These are phyloP conservation scores for Penicillium macrosclerotiorum DNA, from an alignment of 495 filamentous ascomycete species.

Conservation along the genomic window DNA sequence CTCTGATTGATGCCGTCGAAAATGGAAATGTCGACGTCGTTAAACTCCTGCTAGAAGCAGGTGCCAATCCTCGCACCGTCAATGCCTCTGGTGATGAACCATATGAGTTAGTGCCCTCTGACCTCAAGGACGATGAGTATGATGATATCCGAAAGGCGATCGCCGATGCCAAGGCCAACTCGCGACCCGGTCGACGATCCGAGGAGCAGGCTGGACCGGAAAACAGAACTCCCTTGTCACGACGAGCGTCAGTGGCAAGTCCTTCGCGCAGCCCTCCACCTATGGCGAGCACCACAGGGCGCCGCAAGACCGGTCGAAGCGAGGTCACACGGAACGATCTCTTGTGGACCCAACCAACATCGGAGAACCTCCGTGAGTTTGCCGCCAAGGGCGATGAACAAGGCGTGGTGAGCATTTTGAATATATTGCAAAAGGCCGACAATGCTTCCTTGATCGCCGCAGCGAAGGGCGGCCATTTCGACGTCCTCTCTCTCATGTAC, in stretches of 20 bases:
- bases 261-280: conserved; percentile 53
- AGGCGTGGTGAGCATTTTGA: conserved; percentile 75
- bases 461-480: conserved; percentile 86
- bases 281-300: conserved; percentile 25
- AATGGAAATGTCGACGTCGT: conserved; percentile 93
- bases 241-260: conserved; percentile 57
- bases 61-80: conserved; percentile 82
- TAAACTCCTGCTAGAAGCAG: conserved; percentile 74
- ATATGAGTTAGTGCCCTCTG: conserved; percentile 72
- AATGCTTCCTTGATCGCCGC: conserved; percentile 84
- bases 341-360: conserved; percentile 59
- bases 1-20: conserved; percentile 91
- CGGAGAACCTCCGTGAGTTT: conserved; percentile 73
- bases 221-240: conserved; percentile 60
- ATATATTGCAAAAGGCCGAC: conserved; percentile 73
- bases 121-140: conserved; percentile 69
- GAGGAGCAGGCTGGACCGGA: conserved; percentile 57
- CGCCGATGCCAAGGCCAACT: conserved; percentile 45
- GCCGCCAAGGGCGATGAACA: conserved; percentile 80
- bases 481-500: conserved; percentile 79
- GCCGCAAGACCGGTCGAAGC: conserved; percentile 56
- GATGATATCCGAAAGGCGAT: conserved; percentile 52
- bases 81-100: conserved; percentile 87
- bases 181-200: conserved; percentile 55
- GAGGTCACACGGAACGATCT: conserved; percentile 61